Conservation (phyloP, 2,329 filamentous ascomycete genomes). For the Scopulariopsis brevicaulis region DNA sequence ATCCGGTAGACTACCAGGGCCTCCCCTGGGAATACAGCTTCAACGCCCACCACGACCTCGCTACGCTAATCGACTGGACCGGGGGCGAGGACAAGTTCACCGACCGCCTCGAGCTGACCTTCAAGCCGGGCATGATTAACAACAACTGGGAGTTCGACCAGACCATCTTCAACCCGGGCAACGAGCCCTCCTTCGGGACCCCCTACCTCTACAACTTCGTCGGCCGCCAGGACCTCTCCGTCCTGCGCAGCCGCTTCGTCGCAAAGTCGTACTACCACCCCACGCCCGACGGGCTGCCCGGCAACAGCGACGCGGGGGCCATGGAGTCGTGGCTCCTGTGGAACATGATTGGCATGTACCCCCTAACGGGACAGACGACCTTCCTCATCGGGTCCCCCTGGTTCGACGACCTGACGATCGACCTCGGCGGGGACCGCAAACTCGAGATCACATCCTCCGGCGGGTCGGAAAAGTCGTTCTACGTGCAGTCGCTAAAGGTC, state of each 20-base stretch:
- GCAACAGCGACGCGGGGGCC: conserved; percentile 60
- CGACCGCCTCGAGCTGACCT: conserved; percentile 48
- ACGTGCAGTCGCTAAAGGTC: conserved; percentile 55
- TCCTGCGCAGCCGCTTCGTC: conserved; percentile 44
- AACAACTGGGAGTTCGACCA: conserved; percentile 32
- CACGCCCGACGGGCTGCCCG: conserved; percentile 46
- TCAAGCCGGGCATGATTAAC: conserved; percentile 33
- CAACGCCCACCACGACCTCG: conserved; percentile 60
- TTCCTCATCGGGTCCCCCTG: conserved; percentile 55
- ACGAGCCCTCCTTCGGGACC: conserved; percentile 55
- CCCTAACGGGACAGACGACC: conserved; percentile 55
- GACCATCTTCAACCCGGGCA: conserved; percentile 56
- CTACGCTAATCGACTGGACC: conserved; percentile 36
- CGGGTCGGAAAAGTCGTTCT: conserved; percentile 29
- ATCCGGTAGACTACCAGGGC: conserved; percentile 37
- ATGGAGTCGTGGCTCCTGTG: conserved; percentile 63
- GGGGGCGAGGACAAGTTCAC: conserved; percentile 46
- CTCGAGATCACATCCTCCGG: conserved; percentile 43
- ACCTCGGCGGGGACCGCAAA: conserved; percentile 40
- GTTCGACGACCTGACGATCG: conserved; percentile 47
- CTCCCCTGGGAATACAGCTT: conserved; percentile 56
- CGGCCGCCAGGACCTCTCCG: conserved; percentile 48
- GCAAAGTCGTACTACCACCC: conserved; percentile 49
- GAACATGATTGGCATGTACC: conserved; percentile 59
- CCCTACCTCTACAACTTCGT: conserved; percentile 62